A percentile compares a stretch with the other conserved stretches of the same genome.
These are phyloP conservation scores for Miscanthus lutarioriparius DNA, from an alignment of 176 grass and related monocot genomes.

Conservation along the genomic window DNA sequence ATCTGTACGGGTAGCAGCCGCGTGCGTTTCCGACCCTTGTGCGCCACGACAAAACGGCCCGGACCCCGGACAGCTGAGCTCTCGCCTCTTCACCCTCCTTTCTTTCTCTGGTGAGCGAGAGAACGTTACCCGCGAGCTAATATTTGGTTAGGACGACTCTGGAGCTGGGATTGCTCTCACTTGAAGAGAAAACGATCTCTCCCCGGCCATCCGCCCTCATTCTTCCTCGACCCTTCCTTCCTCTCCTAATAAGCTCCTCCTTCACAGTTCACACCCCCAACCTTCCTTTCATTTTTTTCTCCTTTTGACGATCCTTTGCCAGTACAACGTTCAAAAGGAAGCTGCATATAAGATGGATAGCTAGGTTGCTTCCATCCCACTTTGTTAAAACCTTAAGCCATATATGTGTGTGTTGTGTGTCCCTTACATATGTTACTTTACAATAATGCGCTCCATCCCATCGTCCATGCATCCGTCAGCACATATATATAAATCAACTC, in stretches of 20 bases:
- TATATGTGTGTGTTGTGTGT: background rate
- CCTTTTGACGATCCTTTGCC: constrained; percentile 9
- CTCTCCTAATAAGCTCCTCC: constrained; percentile 4
- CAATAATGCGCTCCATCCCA: background rate
- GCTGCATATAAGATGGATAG: background rate
- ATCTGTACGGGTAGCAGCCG: background rate
- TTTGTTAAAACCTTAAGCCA: constrained; percentile 55
- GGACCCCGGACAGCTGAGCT: constrained; percentile 9
- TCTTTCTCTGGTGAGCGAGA: background rate
- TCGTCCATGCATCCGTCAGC: constrained; percentile 1
- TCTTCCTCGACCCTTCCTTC: background rate
- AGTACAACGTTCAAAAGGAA: background rate
- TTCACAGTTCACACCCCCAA: background rate
- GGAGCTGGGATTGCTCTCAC: constrained; percentile 39
- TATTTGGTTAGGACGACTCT: constrained; percentile 26
- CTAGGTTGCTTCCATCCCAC: constrained; percentile 51
- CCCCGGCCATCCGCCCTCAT: background rate
- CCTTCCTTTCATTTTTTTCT: background rate
- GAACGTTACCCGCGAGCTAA: constrained; percentile 48
- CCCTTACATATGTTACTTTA: constrained; percentile 33
- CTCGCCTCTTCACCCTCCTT: background rate
- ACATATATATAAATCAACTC: constrained; percentile 6
- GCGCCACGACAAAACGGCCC: constrained; percentile 28
- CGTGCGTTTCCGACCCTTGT: constrained; percentile 32
- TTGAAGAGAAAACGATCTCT: constrained; percentile 55